phyloP scores from a whole-genome alignment of 2,329 filamentous ascomycete genomes.

The Trichoderma asperellum region DNA sequence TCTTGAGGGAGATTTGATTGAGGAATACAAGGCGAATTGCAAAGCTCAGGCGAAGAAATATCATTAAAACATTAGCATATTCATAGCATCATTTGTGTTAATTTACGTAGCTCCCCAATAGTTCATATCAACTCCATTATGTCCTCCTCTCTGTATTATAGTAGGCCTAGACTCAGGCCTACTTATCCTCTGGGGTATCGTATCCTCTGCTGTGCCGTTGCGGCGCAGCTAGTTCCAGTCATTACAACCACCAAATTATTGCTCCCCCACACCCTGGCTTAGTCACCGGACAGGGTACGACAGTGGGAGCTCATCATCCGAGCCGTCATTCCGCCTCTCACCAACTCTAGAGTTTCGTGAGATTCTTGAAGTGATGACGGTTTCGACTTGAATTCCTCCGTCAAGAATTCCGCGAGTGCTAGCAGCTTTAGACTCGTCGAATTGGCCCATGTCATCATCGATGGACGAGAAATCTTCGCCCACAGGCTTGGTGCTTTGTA shows the following conservation, averaged over 20 bases:
- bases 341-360: conserved; percentile 13
- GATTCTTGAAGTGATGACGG: neutral
- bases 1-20: conserved; percentile 11
- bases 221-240: neutral
- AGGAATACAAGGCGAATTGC: neutral
- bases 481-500: neutral
- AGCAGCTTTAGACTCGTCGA: conserved; percentile 1
- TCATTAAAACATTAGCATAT: neutral
- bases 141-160: neutral
- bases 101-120: neutral
- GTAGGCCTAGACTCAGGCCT: neutral
- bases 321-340: neutral
- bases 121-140: neutral
- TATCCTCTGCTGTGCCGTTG: neutral
- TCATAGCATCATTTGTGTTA: neutral
- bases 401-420: conserved; percentile 14
- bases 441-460: conserved; percentile 12
- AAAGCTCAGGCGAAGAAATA: neutral
- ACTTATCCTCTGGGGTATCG: neutral
- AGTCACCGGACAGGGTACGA: conserved; percentile 23
- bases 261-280: neutral
- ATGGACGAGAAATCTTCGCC: conserved; percentile 17
- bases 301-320: conserved; percentile 15
- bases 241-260: neutral
- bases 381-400: conserved; percentile 15